Percentiles rank a stretch among this genome's conserved stretches.
phyloP scores from a whole-genome alignment of 208 protist genomes.

The Trichomonas tenax region DNA sequence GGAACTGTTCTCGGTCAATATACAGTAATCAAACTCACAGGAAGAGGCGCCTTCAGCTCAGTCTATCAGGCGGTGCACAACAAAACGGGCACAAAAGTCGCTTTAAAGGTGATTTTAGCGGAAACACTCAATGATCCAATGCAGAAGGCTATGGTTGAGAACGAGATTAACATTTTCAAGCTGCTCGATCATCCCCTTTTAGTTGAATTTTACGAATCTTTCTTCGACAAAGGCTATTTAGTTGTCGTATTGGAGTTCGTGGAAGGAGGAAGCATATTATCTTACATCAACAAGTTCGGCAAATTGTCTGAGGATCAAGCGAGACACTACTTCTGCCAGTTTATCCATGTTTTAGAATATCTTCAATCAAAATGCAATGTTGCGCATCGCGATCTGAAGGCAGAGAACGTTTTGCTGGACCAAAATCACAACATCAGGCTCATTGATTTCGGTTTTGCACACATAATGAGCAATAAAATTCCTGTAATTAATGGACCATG shows the following conservation, averaged over 20 bases:
- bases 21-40: too few species aligned
- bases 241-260: slow-evolving; percentile 14
- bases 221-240: background rate
- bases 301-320: background rate
- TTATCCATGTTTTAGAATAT: background rate
- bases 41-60: too few species aligned
- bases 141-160: background rate
- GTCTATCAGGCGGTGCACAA: too few species aligned
- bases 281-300: background rate
- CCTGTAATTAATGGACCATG: background rate
- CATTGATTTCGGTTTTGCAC: background rate
- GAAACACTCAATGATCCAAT: too few species aligned
- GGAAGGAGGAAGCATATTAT: background rate
- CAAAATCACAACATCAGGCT: background rate
- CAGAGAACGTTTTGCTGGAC: background rate
- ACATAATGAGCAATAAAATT: background rate
- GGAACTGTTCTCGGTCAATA: too few species aligned
- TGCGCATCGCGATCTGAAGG: background rate
- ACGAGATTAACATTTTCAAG: background rate
- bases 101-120: too few species aligned
- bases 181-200: background rate
- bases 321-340: background rate
- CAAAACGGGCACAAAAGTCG: too few species aligned
- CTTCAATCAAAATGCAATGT: background rate
- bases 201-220: background rate